phyloP scores from a whole-genome alignment of 2,329 filamentous ascomycete genomes.

The Trichoderma sp. region DNA sequence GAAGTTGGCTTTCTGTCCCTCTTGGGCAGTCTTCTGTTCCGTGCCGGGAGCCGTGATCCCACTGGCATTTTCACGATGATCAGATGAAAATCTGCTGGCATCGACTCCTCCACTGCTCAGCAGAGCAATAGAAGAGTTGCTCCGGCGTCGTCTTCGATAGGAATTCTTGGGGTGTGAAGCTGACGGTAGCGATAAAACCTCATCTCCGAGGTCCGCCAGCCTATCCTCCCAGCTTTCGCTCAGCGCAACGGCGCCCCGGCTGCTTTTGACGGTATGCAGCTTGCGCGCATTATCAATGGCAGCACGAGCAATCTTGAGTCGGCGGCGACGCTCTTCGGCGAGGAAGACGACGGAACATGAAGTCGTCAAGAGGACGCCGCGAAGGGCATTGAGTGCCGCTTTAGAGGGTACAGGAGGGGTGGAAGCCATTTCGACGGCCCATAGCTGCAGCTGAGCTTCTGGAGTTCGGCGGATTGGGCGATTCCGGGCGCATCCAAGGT shows the following conservation, averaged over 20 bases:
- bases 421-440: conserved; percentile 45
- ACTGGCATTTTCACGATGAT: neutral
- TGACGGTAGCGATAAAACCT: conserved; percentile 28
- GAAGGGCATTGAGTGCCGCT: conserved; percentile 56
- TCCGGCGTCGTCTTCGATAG: conserved; percentile 33
- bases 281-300: conserved; percentile 56
- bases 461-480: neutral
- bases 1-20: neutral
- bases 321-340: conserved; percentile 58
- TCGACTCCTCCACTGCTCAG: neutral
- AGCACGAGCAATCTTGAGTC: conserved; percentile 52
- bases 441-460: conserved; percentile 25
- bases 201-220: conserved; percentile 28
- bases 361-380: conserved; percentile 57
- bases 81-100: neutral
- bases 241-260: conserved; percentile 33
- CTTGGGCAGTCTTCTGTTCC: neutral
- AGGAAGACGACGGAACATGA: conserved; percentile 58
- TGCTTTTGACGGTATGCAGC: conserved; percentile 44
- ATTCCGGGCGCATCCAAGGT: conserved; percentile 6
- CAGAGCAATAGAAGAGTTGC: neutral
- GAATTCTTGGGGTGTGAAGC: conserved; percentile 28
- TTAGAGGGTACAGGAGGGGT: conserved; percentile 55
- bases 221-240: conserved; percentile 30
- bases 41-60: neutral